Percentiles rank a stretch among this genome's conserved stretches.
Evolutionary conservation across 2,329 filamentous ascomycete genomes (phyloP).

Genomic region (Ophiocordyceps polyrhachis-furcata): DNA sequence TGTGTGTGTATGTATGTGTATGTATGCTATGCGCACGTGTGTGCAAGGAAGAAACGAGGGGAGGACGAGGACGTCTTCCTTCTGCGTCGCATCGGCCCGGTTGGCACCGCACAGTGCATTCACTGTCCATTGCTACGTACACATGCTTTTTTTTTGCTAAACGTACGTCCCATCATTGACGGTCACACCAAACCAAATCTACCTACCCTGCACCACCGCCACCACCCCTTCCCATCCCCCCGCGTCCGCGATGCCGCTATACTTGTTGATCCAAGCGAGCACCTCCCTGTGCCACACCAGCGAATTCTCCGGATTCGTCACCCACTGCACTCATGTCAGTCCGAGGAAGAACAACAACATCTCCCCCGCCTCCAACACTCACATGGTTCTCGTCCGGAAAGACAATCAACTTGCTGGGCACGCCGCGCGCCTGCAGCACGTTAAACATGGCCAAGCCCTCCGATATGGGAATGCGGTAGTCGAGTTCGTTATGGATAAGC

Average conservation of each 20-base stretch:
- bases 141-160: too few relatives aligned
- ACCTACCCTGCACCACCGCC: too few relatives aligned
- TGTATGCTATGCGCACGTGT: too few relatives aligned
- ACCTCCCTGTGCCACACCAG: constrained; percentile 82
- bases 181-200: too few relatives aligned
- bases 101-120: too few relatives aligned
- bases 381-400: constrained; percentile 59
- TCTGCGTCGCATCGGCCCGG: too few relatives aligned
- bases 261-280: constrained; percentile 55
- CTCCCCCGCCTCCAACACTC: constrained; percentile 7
- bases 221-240: constrained; percentile 2
- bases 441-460: constrained; percentile 80
- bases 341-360: not conserved
- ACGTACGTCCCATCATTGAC: too few relatives aligned
- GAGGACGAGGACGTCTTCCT: too few relatives aligned
- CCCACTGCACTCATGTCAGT: constrained; percentile 35
- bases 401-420: constrained; percentile 60
- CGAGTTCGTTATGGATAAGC: constrained; percentile 70
- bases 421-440: constrained; percentile 53
- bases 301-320: constrained; percentile 79
- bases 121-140: too few relatives aligned
- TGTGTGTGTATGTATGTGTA: too few relatives aligned
- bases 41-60: too few relatives aligned
- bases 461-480: constrained; percentile 71
- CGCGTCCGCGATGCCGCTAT: constrained; percentile 29